Percentiles rank a stretch among this genome's conserved stretches.
phyloP scores from a whole-genome alignment of 345 rosid species.

The Ricinus communis region DNA sequence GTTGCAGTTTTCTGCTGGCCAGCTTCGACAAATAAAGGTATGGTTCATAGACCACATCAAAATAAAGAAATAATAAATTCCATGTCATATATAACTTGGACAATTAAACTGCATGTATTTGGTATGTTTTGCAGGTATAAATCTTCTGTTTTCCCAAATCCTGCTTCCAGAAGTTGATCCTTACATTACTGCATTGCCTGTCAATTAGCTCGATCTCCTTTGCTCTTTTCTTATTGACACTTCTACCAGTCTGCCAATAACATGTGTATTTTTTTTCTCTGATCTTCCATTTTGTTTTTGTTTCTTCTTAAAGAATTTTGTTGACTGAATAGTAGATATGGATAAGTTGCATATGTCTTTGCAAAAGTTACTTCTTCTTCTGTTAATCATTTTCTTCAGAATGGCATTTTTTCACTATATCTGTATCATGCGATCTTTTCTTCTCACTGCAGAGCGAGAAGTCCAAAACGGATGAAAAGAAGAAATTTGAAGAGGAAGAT shows the following conservation, averaged over 20 bases:
- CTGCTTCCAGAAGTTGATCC: background rate
- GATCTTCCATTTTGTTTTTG: too few species aligned
- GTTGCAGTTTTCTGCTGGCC: slow-evolving; percentile 48
- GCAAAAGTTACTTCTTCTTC: too few species aligned
- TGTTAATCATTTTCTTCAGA: too few species aligned
- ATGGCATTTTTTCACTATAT: background rate
- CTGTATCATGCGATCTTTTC: background rate
- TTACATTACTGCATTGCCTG: background rate
- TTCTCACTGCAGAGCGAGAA: slow-evolving; percentile 39
- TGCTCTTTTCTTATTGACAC: too few species aligned
- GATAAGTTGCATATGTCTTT: too few species aligned
- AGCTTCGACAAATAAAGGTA: slow-evolving; percentile 66
- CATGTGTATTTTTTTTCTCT: too few species aligned
- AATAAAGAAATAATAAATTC: background rate
- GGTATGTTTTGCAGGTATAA: slow-evolving; percentile 1
- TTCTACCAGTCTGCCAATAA: too few species aligned
- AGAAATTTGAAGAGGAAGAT: slow-evolving; percentile 44
- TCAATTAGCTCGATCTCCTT: too few species aligned
- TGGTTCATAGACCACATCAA: background rate
- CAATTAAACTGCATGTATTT: background rate
- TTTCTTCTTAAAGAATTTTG: too few species aligned
- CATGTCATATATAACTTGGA: background rate
- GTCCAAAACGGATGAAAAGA: slow-evolving; percentile 46
- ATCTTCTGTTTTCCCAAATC: background rate
- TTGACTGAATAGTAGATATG: too few species aligned